Percentiles rank a stretch among this genome's conserved stretches.
Evolutionary conservation across 495 filamentous ascomycete genomes (phyloP).

Genomic region (Articulospora tetracladia): DNA sequence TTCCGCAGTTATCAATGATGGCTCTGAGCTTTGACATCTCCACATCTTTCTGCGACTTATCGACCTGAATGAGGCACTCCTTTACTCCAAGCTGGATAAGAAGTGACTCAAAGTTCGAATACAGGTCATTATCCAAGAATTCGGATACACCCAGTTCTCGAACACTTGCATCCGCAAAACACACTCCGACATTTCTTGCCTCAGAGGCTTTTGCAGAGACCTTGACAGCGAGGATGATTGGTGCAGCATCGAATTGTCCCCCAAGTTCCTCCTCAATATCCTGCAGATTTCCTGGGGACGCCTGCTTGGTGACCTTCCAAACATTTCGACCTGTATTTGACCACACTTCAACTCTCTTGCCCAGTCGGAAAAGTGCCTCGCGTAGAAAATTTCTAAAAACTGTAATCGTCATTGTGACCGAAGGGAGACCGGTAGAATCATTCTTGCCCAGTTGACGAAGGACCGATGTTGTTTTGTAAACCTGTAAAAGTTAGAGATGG

Average conservation of each 20-base stretch:
- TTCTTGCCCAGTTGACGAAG: conserved; percentile 82
- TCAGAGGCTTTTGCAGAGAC: conserved; percentile 82
- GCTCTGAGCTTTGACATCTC: conserved; percentile 83
- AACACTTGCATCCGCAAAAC: conserved; percentile 97
- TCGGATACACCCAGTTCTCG: conserved; percentile 95
- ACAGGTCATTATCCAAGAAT: conserved; percentile 96
- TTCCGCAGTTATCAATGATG: conserved; percentile 88
- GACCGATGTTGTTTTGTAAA: conserved; percentile 97
- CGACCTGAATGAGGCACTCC: conserved; percentile 80
- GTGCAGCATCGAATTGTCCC: conserved; percentile 79
- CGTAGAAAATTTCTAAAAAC: conserved; percentile 95
- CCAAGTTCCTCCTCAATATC: conserved; percentile 97
- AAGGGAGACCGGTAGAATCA: conserved; percentile 77
- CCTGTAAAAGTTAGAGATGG: conserved; percentile 34
- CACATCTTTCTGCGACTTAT: conserved; percentile 66
- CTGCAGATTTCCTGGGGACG: conserved; percentile 93
- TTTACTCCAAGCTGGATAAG: conserved; percentile 95
- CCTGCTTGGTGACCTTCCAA: conserved; percentile 89
- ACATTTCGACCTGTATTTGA: conserved; percentile 71
- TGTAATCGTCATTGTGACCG: conserved; percentile 89
- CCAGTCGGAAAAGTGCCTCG: conserved; percentile 86
- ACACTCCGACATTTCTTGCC: conserved; percentile 84
- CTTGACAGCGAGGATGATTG: conserved; percentile 93
- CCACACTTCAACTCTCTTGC: conserved; percentile 91
- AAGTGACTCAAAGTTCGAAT: conserved; percentile 95